Evolutionary conservation across 441 rosid species (phyloP), one percentile per base, ranked within the genome.

Genomic region (Pelargonium australe): DNA sequence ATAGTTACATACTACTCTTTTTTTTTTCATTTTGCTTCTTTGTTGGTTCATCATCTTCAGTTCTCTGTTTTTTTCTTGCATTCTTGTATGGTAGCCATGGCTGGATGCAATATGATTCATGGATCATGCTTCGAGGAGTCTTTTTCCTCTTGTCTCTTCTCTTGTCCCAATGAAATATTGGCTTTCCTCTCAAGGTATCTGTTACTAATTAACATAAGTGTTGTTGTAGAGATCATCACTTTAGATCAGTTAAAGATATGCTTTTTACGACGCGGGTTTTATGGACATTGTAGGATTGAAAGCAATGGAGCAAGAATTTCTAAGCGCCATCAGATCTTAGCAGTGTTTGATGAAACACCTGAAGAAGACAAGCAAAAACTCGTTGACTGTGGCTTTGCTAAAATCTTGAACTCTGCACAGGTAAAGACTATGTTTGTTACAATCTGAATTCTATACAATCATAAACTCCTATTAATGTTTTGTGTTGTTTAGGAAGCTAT

Each of bases 101-200:
- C 85, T 17, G 89, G 84, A 5, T 82, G 81, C 66, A 76, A 61
- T 62, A 69, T 95, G 53, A 89, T 97, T 70, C 89, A 97, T 57
- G 92, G 95, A 65, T 96, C 90, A 77, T 97, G 97, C 65, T 78
- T 95, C 80, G 86, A 86, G 43, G 86, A 85, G 71, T 90, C 95
- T 37, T 6, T 37, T 37, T 37, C 41, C 41, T 37, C 41, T 34
- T 34, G 41, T 31, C 92, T 95, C 19, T 68, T 74, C 68, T 78
- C 79, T 73, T 84, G 88, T 70, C 89, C 89, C 68, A 92, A 95
- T 70, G 99, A 92, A 71, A 84, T 95, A 68, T 82, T 95, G 76
- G 89, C 96, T 69, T 83, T 95, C 67, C 88, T 95, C 64, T 75
- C 99, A 51, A 89, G 96, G 97, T 94, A 77, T 44, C n/a, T 11